Conservation (phyloP, 169 alveolate species). For the Eimeria acervulina region DNA sequence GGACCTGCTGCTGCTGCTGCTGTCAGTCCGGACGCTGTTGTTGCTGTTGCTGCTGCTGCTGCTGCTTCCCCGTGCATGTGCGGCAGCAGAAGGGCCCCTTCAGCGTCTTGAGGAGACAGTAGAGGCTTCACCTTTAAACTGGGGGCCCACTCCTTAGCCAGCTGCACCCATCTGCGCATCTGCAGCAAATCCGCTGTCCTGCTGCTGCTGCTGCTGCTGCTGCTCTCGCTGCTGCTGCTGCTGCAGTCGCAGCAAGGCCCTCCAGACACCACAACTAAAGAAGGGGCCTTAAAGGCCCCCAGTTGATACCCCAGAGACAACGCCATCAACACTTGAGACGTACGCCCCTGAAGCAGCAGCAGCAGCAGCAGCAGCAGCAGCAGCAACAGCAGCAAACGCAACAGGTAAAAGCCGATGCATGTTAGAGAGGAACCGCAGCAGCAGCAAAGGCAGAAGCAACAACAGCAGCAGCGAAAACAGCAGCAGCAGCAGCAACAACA, state of each 20-base stretch:
- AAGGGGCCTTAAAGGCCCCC: slow-evolving; percentile 58
- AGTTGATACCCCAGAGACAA: slow-evolving; percentile 68
- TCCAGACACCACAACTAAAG: slow-evolving; percentile 45
- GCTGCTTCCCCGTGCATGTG: neutral
- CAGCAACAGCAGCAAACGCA: neutral
- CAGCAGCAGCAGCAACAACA: neutral
- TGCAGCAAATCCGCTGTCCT: slow-evolving; percentile 45
- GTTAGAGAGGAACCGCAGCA: neutral
- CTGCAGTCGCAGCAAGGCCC: slow-evolving; percentile 6
- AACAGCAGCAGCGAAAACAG: neutral
- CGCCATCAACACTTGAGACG: slow-evolving; percentile 51
- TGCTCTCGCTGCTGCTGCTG: neutral
- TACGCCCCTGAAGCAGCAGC: slow-evolving; percentile 43
- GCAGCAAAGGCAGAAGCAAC: slow-evolving; percentile 10
- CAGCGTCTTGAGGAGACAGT: neutral
- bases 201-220: slow-evolving; percentile 48
- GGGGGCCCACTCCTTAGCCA: slow-evolving; percentile 37
- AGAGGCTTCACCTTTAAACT: slow-evolving; percentile 10
- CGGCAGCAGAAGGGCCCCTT: neutral
- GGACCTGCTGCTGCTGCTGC: slow-evolving; percentile 47
- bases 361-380: slow-evolving; percentile 1
- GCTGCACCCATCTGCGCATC: slow-evolving; percentile 30
- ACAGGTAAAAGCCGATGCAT: neutral
- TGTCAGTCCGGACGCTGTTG: neutral
- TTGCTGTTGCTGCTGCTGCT: slow-evolving; percentile 45